Conservation (phyloP, 164 flowering plant genomes). For the Annona cherimola region DNA sequence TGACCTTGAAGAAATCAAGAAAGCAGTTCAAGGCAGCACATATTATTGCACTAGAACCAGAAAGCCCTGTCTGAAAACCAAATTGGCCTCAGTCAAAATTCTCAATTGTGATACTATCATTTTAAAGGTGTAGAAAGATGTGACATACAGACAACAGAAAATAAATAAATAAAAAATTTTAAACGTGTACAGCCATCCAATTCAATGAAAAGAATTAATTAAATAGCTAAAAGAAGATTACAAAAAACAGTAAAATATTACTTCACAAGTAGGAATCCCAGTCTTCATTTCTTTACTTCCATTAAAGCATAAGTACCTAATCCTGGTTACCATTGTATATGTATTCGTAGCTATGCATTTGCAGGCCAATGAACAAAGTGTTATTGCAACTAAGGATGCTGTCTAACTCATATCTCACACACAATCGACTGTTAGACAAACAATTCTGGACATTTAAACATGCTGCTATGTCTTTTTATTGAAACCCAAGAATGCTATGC, state of each 20-base stretch:
- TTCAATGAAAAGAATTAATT: too few species aligned
- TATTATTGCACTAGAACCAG: constrained; percentile 98
- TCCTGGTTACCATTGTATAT: too few species aligned
- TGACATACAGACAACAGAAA: too few species aligned
- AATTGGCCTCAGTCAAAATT: constrained; percentile 15
- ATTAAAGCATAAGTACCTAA: too few species aligned
- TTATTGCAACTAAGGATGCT: background rate
- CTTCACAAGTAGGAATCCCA: too few species aligned
- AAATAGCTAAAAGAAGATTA: too few species aligned
- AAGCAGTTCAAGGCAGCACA: constrained; percentile 89
- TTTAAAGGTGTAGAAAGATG: too few species aligned
- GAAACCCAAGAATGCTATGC: background rate
- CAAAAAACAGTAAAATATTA: too few species aligned
- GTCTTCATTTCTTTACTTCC: too few species aligned
- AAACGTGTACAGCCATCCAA: too few species aligned
- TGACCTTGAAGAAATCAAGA: constrained; percentile 78
- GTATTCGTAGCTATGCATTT: background rate
- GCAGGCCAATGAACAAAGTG: background rate
- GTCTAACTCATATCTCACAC: background rate
- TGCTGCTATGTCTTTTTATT: background rate
- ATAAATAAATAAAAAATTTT: too few species aligned
- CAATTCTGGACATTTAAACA: background rate
- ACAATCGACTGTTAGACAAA: background rate
- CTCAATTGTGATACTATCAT: background rate
- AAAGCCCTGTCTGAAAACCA: constrained; percentile 84